Evolutionary conservation across 805 yeast species (phyloP), one percentile per base, ranked within the genome.

Genomic region (Candida maesae): DNA sequence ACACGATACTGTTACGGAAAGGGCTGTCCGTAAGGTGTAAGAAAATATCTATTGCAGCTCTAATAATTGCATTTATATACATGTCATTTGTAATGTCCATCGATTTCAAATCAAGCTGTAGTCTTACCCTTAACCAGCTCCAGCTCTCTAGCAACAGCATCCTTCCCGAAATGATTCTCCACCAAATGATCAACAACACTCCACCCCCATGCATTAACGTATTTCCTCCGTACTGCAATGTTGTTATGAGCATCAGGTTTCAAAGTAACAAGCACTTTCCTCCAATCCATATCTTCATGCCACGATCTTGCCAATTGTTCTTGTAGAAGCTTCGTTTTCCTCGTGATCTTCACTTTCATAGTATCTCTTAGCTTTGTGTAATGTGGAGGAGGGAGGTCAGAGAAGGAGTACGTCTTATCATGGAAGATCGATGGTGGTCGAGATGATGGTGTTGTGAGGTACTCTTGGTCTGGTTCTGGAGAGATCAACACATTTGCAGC

Each of bases 231-330:
- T 1, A 91, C 98, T 20, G 87, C 72, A 21, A 93, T 89, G 55
- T 89, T 91, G 55, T 91, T 91, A 58, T 91, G 99, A 0, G 99
- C 96, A 60, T 91, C 99, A 0, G 97, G 96, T 49, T 79, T 76
- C 48, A 93, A 65, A 32, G 79, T 79, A 1, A 90, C 96, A 20
- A 93, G 64, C 3, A 93, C 96, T 62, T 91, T 91, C 33, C 97
- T 68, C 99, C 99, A 91, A 13, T 77, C 62, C 82, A 88, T 76
- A 10, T 76, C 79, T 42, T 76, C 71, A 57, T 91, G 98, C 83
- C 95, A 93, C 35, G 80, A 78, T 30, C 95, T 67, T 0, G 99
- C 99, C 38, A 93, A 83, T 41, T 76, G 73, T 50, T 93, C 98
- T 43, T 68, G 70, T 2, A 60, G 55, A 29, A 42, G 45, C 17